Evolutionary conservation across 2,329 filamentous ascomycete species (phyloP).

Genomic region (Fusarium decemcellulare): DNA sequence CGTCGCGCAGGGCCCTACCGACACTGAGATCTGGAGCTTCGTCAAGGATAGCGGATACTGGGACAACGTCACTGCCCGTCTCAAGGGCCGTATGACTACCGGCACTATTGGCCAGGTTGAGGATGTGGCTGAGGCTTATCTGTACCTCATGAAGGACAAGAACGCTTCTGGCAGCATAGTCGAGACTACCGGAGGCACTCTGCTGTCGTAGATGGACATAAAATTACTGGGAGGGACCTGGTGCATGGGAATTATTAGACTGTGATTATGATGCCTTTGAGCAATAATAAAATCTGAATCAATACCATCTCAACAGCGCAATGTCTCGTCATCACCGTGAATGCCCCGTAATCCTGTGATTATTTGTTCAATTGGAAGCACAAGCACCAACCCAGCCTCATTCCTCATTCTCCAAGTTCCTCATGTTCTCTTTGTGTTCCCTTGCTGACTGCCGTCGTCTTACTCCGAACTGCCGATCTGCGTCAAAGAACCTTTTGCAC

Average conservation of each 20-base stretch:
- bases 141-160: conserved; percentile 44
- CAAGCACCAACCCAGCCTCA: no score
- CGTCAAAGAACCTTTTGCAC: not conserved
- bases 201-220: conserved; percentile 25
- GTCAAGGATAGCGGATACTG: conserved; percentile 35
- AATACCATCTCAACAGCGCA: no score
- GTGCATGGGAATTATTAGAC: not conserved
- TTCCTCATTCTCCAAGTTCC: no score
- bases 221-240: no score
- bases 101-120: conserved; percentile 31
- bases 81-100: conserved; percentile 34
- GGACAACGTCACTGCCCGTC: conserved; percentile 26
- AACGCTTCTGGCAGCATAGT: conserved; percentile 38
- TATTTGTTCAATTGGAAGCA: no score
- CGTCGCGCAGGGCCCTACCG: conserved; percentile 32
- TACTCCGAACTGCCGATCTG: not conserved
- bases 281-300: no score
- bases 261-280: no score
- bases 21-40: conserved; percentile 35
- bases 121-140: conserved; percentile 39
- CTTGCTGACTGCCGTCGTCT: not conserved
- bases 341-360: no score
- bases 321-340: no score
- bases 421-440: no score
- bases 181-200: conserved; percentile 38